phyloP scores from a whole-genome alignment of 495 filamentous ascomycete species.

The Podospora appendiculata region DNA sequence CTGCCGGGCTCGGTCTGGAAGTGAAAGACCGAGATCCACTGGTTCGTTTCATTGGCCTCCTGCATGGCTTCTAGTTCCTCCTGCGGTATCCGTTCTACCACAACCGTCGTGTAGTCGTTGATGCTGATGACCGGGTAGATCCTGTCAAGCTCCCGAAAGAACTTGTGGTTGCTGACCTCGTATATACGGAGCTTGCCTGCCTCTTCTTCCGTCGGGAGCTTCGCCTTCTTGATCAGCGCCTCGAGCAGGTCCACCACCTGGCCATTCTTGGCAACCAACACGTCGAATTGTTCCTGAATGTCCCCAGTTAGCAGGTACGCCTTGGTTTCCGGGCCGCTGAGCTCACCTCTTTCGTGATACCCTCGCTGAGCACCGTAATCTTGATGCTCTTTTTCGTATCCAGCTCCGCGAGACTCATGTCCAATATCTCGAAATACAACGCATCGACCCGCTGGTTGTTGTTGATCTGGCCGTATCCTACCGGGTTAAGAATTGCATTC shows the following conservation, averaged over 20 bases:
- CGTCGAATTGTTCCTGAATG: conserved; percentile 60
- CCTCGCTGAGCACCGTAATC: conserved; percentile 78
- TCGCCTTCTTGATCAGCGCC: conserved; percentile 68
- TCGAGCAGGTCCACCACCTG: conserved; percentile 67
- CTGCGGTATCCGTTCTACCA: conserved; percentile 72
- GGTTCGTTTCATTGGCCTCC: conserved; percentile 45
- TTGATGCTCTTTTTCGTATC: conserved; percentile 84
- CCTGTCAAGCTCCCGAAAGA: conserved; percentile 61
- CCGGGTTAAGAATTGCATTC: conserved; percentile 59
- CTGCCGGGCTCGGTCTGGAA: conserved; percentile 82
- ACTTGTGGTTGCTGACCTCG: conserved; percentile 69
- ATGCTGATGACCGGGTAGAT: conserved; percentile 62
- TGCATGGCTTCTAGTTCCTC: conserved; percentile 56
- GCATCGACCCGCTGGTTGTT: conserved; percentile 64
- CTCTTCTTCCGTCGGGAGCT: conserved; percentile 63
- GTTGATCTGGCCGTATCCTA: conserved; percentile 41
- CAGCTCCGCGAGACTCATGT: conserved; percentile 85
- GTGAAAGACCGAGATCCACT: conserved; percentile 74
- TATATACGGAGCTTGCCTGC: conserved; percentile 62
- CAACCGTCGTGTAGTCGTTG: conserved; percentile 77
- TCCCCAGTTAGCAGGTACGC: conserved; percentile 15
- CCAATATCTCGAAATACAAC: conserved; percentile 84
- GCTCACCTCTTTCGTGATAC: conserved; percentile 78
- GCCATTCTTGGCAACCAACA: conserved; percentile 79
- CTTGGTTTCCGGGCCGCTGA: too few species aligned